These are phyloP conservation scores for Novymonas esmeraldas DNA, from an alignment of 208 protist genomes.

Conservation along the genomic window DNA sequence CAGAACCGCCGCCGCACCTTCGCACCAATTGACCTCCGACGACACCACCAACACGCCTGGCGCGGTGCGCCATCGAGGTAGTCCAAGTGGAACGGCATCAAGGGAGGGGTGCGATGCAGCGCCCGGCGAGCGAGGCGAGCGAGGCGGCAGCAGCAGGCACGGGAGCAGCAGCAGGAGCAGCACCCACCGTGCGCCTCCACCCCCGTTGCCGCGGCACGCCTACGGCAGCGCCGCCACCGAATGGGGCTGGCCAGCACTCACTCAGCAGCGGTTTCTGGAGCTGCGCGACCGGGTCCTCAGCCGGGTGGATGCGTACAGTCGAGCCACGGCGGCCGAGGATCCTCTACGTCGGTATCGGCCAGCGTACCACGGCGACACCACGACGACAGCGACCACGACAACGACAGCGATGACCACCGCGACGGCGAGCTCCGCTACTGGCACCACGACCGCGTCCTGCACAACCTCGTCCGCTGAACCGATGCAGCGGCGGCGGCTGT, in stretches of 20 bases:
- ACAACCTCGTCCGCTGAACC: neutral
- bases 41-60: no score
- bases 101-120: no score
- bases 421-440: neutral
- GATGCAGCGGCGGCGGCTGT: neutral
- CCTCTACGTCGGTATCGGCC: constrained; percentile 8
- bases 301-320: constrained; percentile 3
- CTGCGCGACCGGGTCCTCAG: constrained; percentile 27
- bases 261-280: constrained; percentile 27
- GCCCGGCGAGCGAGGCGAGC: no score
- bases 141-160: no score
- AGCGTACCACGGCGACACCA: constrained; percentile 1
- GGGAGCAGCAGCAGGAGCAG: no score
- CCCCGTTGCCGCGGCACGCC: constrained; percentile 13
- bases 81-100: no score
- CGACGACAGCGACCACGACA: neutral
- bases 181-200: neutral
- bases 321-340: neutral
- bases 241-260: neutral
- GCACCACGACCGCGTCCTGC: neutral
- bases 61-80: no score
- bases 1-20: no score
- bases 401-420: no score
- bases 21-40: no score
- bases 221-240: neutral